A percentile compares a stretch with the other conserved stretches of the same genome.
Conservation (phyloP, 1,284 basidiomycete species). For the Cerrena zonata region DNA sequence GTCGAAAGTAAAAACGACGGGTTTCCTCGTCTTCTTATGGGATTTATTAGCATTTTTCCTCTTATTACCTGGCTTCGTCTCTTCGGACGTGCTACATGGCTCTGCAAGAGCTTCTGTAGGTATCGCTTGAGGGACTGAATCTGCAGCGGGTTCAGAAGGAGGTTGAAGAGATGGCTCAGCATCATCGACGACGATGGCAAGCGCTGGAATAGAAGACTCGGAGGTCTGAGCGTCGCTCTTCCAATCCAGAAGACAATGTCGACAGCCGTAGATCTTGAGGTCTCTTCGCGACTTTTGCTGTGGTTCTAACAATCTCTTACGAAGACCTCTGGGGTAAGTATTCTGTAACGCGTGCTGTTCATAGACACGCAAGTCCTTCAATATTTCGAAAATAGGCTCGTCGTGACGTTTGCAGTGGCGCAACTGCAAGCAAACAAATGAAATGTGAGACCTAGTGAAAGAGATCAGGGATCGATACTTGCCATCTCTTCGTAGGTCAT, state of each 20-base stretch:
- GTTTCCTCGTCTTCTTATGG: conserved; percentile 14
- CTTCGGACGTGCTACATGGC: neutral
- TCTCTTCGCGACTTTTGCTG: conserved; percentile 17
- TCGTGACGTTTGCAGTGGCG: conserved; percentile 62
- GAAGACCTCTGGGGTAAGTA: conserved; percentile 29
- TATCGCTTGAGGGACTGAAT: neutral
- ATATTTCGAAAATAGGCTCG: conserved; percentile 38
- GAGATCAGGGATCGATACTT: conserved; percentile 16
- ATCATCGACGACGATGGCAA: neutral
- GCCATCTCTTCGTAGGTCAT: conserved; percentile 50
- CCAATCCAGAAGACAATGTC: conserved; percentile 38
- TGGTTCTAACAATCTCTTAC: conserved; percentile 28
- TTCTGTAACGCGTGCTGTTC: conserved; percentile 9
- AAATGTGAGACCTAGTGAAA: conserved; percentile 6
- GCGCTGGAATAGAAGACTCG: neutral
- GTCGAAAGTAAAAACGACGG: conserved; percentile 39
- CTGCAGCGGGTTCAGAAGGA: neutral
- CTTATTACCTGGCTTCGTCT: conserved; percentile 1
- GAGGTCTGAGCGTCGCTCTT: neutral
- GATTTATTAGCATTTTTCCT: neutral
- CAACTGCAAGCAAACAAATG: conserved; percentile 32
- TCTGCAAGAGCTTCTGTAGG: neutral
- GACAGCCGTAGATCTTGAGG: conserved; percentile 44
- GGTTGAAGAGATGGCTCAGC: too few species aligned
- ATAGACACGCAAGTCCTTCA: conserved; percentile 23